Percentiles rank a stretch among this genome's conserved stretches.
phyloP scores from a whole-genome alignment of 1,139 yeast genomes.

The Kodamaea suecica region DNA sequence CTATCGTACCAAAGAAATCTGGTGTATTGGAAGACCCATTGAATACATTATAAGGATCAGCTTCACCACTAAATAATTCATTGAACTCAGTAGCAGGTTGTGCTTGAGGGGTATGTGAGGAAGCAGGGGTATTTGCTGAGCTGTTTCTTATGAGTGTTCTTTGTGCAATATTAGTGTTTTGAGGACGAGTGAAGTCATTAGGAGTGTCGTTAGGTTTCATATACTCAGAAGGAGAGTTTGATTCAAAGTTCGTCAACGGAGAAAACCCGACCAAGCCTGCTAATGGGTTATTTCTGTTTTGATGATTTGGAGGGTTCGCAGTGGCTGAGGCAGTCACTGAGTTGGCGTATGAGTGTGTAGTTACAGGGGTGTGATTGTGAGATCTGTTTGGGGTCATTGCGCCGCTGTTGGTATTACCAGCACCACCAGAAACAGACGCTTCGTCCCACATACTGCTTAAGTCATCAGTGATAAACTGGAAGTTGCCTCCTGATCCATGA shows the following conservation, averaged over 20 bases:
- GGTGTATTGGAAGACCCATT: constrained; percentile 28
- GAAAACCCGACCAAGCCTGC: constrained; percentile 16
- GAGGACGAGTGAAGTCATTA: not conserved
- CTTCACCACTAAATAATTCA: constrained; percentile 15
- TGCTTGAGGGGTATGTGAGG: not conserved
- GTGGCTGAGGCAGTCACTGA: constrained; percentile 10
- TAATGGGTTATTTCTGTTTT: not conserved
- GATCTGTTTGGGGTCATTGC: constrained; percentile 9
- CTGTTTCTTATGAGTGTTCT: constrained; percentile 1
- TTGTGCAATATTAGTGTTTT: constrained; percentile 1
- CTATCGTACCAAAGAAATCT: constrained; percentile 23
- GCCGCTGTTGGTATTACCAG: not conserved
- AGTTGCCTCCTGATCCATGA: constrained; percentile 14
- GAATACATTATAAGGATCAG: constrained; percentile 13
- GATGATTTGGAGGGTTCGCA: constrained; percentile 9
- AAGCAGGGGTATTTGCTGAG: not conserved
- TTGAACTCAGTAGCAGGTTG: constrained; percentile 9
- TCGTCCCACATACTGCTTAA: constrained; percentile 24
- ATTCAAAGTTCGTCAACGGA: constrained; percentile 26
- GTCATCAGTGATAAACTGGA: constrained; percentile 20
- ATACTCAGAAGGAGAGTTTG: constrained; percentile 3
- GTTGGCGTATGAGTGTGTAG: constrained; percentile 3
- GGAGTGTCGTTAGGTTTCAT: not conserved
- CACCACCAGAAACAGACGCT: constrained; percentile 2
- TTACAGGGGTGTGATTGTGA: constrained; percentile 11